Evolutionary conservation across 2,329 filamentous ascomycete species (phyloP).

Genomic region (Colletotrichum sp.): DNA sequence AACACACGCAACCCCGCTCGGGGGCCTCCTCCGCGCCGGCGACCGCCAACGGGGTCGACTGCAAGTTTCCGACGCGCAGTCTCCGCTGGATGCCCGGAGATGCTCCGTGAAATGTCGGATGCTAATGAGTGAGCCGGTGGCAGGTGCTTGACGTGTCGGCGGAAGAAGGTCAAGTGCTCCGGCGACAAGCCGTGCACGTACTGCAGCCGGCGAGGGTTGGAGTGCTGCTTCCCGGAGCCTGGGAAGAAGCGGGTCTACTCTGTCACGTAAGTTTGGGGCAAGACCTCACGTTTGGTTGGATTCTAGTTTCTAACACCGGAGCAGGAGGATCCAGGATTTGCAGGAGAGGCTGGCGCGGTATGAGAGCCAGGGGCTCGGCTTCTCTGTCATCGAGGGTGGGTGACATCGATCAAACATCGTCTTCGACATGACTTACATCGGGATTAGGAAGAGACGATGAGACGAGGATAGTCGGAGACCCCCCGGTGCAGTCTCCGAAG

Average conservation of each 20-base stretch:
- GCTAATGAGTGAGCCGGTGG: background rate
- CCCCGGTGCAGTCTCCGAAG: background rate
- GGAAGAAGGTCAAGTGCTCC: constrained; percentile 21
- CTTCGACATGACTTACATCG: background rate
- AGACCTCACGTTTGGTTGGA: accelerated
- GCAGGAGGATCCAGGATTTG: constrained; percentile 22
- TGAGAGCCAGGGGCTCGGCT: constrained; percentile 1
- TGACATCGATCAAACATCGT: background rate
- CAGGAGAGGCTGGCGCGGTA: constrained; percentile 21
- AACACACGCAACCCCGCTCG: background rate
- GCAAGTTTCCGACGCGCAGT: background rate
- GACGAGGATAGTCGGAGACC: background rate
- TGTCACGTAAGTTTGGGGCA: constrained; percentile 10
- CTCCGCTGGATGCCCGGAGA: background rate
- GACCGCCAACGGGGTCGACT: background rate
- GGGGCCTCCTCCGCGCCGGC: background rate
- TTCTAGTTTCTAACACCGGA: background rate
- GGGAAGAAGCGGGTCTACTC: constrained; percentile 17
- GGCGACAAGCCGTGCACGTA: constrained; percentile 17
- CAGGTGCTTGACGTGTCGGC: constrained; percentile 20
- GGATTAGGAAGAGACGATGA: background rate
- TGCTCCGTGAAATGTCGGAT: background rate
- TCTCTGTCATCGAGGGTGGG: background rate
- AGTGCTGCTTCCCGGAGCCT: constrained; percentile 11
- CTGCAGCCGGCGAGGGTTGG: constrained; percentile 6